A percentile compares a stretch with the other conserved stretches of the same genome.
phyloP scores from a whole-genome alignment of 2,329 filamentous ascomycete genomes.

The Neonectria sp. region DNA sequence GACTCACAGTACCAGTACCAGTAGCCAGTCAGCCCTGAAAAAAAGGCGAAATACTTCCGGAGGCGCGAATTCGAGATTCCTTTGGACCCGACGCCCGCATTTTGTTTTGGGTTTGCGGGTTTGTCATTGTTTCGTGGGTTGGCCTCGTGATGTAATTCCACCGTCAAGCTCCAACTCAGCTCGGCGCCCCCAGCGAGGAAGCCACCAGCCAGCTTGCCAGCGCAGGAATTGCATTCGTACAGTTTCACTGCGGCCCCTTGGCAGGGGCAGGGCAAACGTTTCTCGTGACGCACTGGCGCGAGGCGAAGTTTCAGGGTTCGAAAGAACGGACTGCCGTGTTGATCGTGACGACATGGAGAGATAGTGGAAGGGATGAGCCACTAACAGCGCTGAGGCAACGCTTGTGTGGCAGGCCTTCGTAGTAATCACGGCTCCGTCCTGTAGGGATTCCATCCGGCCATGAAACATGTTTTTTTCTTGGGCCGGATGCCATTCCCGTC shows the following conservation, averaged over 20 bases:
- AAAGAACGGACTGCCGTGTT: constrained; percentile 23
- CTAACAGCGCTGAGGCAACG: neutral
- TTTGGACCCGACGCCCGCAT: constrained; percentile 7
- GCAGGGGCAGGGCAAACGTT: constrained; percentile 40
- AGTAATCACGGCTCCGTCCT: neutral
- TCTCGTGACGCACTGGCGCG: constrained; percentile 23
- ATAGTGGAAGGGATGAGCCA: constrained; percentile 14
- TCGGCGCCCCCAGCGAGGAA: neutral
- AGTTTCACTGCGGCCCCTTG: constrained; percentile 21
- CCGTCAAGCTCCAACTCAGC: constrained; percentile 7
- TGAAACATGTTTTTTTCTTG: neutral
- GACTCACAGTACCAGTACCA: constrained; percentile 4
- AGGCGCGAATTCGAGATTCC: constrained; percentile 22
- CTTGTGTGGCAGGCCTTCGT: constrained; percentile 15
- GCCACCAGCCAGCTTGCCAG: neutral
- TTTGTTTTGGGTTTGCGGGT: constrained; percentile 5
- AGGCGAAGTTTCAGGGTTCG: constrained; percentile 22
- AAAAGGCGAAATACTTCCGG: constrained; percentile 20
- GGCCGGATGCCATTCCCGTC: neutral
- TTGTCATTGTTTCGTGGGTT: neutral
- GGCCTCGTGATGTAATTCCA: constrained; percentile 20
- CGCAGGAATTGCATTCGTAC: neutral
- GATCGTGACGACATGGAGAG: constrained; percentile 42
- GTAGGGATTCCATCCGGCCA: neutral
- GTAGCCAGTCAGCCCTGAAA: neutral